These are phyloP conservation scores for Heterobasidion annosum DNA, from an alignment of 1,284 basidiomycete species.

Conservation along the genomic window DNA sequence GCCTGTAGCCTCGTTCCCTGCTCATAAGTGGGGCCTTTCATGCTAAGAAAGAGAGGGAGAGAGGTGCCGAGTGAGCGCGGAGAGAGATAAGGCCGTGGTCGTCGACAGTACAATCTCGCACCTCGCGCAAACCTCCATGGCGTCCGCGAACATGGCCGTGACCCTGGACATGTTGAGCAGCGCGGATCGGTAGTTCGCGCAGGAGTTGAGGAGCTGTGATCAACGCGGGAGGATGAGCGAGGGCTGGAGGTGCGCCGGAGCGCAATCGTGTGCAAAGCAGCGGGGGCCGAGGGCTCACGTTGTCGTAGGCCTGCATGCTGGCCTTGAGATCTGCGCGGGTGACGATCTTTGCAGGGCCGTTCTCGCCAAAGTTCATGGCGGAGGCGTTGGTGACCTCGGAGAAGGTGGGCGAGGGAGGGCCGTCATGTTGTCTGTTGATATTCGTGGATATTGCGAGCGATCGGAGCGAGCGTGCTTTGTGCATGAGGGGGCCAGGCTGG, in stretches of 20 bases:
- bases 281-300: conserved; percentile 34
- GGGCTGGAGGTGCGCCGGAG: too few relatives aligned
- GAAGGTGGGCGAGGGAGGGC: conserved; percentile 74
- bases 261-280: too few relatives aligned
- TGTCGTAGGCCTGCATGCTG: conserved; percentile 73
- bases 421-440: conserved; percentile 28
- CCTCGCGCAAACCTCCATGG: conserved; percentile 78
- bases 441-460: conserved; percentile 37
- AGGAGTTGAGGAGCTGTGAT: conserved; percentile 64
- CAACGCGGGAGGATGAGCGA: neutral
- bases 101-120: conserved; percentile 24
- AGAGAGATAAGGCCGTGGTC: neutral
- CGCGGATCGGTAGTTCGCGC: conserved; percentile 78
- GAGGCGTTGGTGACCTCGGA: conserved; percentile 75
- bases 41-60: conserved; percentile 24
- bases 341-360: conserved; percentile 74
- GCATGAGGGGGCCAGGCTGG: conserved; percentile 30
- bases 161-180: conserved; percentile 79
- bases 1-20: conserved; percentile 71
- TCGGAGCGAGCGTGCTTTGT: conserved; percentile 52
- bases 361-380: conserved; percentile 59
- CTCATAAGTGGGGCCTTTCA: conserved; percentile 77
- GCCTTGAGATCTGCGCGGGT: conserved; percentile 73
- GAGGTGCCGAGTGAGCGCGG: neutral
- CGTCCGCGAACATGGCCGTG: conserved; percentile 81